Conservation (phyloP, 2,329 filamentous ascomycete genomes). For the Neocatenulostroma microsporum region DNA sequence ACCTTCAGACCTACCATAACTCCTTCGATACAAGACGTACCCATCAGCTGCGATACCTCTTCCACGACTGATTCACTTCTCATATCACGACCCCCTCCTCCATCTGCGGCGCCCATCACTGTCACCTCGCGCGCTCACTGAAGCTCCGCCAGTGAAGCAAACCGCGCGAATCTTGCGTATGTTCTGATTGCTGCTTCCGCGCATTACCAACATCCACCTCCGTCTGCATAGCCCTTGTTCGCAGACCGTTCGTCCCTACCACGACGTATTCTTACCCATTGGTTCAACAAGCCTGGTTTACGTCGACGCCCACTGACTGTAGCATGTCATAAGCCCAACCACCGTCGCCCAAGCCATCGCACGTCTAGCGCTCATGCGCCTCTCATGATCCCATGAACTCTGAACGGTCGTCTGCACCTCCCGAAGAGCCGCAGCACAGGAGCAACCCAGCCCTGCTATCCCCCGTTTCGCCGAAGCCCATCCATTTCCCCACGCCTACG, state of each 20-base stretch:
- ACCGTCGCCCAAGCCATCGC: conserved; percentile 1
- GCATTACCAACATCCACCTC: conserved; percentile 1
- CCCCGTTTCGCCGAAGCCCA: conserved; percentile 62
- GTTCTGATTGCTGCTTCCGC: conserved; percentile 2
- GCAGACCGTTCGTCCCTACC: too few relatives aligned
- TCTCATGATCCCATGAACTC: conserved; percentile 19
- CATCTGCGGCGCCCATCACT: too few relatives aligned
- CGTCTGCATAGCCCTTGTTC: too few relatives aligned
- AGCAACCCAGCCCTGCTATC: conserved; percentile 52
- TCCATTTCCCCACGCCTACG: conserved; percentile 59
- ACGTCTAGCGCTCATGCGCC: conserved; percentile 17
- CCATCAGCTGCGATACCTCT: too few relatives aligned
- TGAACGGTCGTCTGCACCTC: conserved; percentile 30
- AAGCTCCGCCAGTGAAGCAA: too few relatives aligned
- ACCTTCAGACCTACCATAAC: too few relatives aligned
- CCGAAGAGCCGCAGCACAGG: conserved; percentile 53
- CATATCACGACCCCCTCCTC: too few relatives aligned
- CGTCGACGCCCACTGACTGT: conserved; percentile 4
- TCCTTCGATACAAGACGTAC: too few relatives aligned
- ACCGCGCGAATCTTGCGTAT: conserved; percentile 2
- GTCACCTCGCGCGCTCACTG: too few relatives aligned
- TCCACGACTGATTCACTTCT: too few relatives aligned
- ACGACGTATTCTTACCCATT: background rate
- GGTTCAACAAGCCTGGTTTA: background rate
- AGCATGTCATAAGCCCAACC: conserved; percentile 3